phyloP scores from a whole-genome alignment of 768 basidiomycete genomes.

The Boletus reticulatus region DNA sequence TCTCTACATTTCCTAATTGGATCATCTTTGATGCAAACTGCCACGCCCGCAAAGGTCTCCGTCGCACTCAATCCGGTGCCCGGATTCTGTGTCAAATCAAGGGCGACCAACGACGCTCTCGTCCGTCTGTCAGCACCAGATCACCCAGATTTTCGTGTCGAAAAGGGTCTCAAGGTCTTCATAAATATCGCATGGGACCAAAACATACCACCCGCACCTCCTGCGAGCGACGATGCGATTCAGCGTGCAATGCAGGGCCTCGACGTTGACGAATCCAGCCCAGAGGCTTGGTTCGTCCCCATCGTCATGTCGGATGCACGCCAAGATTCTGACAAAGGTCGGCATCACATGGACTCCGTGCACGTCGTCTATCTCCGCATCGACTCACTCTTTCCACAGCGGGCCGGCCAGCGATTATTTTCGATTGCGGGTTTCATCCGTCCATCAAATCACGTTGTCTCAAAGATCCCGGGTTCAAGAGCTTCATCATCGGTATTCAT shows the following conservation, averaged over 20 bases:
- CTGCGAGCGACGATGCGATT: conserved; percentile 55
- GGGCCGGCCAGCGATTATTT: conserved; percentile 65
- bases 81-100: conserved; percentile 72
- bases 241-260: conserved; percentile 56
- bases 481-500: conserved; percentile 60
- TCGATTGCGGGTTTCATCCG: conserved; percentile 68
- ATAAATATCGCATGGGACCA: conserved; percentile 72
- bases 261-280: conserved; percentile 37
- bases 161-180: conserved; percentile 61
- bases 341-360: conserved; percentile 14
- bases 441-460: conserved; percentile 57
- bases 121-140: conserved; percentile 13
- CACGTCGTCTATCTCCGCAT: conserved; percentile 17
- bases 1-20: conserved; percentile 11
- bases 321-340: conserved; percentile 70
- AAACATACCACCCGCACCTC: conserved; percentile 66
- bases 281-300: conserved; percentile 61
- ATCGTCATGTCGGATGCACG: conserved; percentile 66
- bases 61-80: conserved; percentile 54
- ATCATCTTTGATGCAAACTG: conserved; percentile 17
- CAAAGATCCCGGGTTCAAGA: conserved; percentile 62
- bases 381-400: conserved; percentile 38
- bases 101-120: conserved; percentile 40
- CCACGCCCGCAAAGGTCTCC: conserved; percentile 12
- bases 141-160: conserved; percentile 27